phyloP scores from a whole-genome alignment of 108 stramenopile genomes.

The Skeletonema potamos region DNA sequence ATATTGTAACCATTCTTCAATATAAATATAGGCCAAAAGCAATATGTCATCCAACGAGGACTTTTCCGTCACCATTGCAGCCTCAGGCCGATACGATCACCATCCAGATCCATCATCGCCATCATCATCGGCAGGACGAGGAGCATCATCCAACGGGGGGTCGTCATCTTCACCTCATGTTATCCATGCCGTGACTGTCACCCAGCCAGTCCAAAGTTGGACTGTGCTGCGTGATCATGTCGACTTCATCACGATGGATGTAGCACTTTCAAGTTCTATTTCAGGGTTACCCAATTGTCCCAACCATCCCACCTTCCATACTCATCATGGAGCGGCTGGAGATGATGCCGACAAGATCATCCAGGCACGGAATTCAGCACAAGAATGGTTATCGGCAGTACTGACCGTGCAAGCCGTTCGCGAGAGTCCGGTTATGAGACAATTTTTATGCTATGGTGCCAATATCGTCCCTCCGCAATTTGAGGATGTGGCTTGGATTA shows the following conservation, averaged over 20 bases:
- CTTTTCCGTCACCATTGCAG: constrained; percentile 31
- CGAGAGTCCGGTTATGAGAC: constrained; percentile 61
- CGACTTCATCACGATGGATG: constrained; percentile 66
- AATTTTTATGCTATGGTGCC: constrained; percentile 77
- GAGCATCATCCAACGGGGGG: not conserved
- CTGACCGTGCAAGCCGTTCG: constrained; percentile 62
- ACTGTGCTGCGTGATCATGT: constrained; percentile 82
- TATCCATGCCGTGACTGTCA: constrained; percentile 76
- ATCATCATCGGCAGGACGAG: constrained; percentile 2
- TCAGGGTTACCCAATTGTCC: constrained; percentile 52
- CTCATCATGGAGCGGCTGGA: not conserved
- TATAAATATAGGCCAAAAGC: too few species aligned
- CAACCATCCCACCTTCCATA: constrained; percentile 1
- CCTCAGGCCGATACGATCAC: constrained; percentile 12
- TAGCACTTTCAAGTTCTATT: constrained; percentile 41
- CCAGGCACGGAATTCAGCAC: constrained; percentile 56
- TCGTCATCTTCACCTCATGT: constrained; percentile 29
- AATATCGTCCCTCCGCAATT: constrained; percentile 86
- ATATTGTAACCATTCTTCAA: too few species aligned
- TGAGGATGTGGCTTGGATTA: constrained; percentile 75
- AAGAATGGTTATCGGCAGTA: constrained; percentile 67
- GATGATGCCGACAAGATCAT: constrained; percentile 44
- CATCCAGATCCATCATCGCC: constrained; percentile 8
- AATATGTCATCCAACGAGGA: constrained; percentile 21
- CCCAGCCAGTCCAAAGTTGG: constrained; percentile 85